Base-by-base conservation (phyloP, 495 filamentous ascomycete genomes). In the Hyaloscypha finlandica region DNA sequence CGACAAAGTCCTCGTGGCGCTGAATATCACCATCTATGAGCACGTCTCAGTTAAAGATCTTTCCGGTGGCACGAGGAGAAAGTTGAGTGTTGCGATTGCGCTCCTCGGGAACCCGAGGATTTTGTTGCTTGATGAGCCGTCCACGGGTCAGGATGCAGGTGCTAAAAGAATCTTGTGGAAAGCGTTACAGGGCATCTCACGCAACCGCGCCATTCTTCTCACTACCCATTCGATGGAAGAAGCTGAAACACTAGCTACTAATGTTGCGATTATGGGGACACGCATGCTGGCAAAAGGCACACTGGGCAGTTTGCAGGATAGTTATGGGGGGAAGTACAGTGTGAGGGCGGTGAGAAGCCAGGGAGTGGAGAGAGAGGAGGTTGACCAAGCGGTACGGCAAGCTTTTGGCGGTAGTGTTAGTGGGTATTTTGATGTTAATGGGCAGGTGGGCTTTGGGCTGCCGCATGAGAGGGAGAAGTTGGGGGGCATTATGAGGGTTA, bases 161-260 rank as follows among this genome's bases (percentile, higher is more conserved):
- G 77, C 80, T 0, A 84, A 83, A 68, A 76, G 80, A 4, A 74
- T 77, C 35, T 80, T 84, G 77, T 83, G 81, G 81, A 75, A 73
- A 52, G 78, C 77, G 0, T 71, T 83, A 19, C 59, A 65, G 48
- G 57, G 75, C 3, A 72, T 82, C 29, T 71, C 69, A 1, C 48
- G 75, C 2, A 76, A 77, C 29, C 72, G 81, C 11, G 72, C 75
- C 6, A 73, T 83, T 11, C 67, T 81, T 1, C 66, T 81, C 14
- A 81, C 79, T 67, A 85, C 82, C 4, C 82, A 85, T 67, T 76
- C 72, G 4, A 84, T 84, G 82, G 82, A 84, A 68, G 82, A 85
- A 73, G 82, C 82, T 14, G 80, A 83, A 60, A 79, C 81, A 14
- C 74, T 85, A 22, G 81, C 81, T 2, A 74, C 81, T 52, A 77